Percentiles rank a stretch among this genome's conserved stretches.
These are phyloP conservation scores for Musa troglodytarum DNA, from an alignment of 176 grass and related monocot genomes.

Conservation along the genomic window DNA sequence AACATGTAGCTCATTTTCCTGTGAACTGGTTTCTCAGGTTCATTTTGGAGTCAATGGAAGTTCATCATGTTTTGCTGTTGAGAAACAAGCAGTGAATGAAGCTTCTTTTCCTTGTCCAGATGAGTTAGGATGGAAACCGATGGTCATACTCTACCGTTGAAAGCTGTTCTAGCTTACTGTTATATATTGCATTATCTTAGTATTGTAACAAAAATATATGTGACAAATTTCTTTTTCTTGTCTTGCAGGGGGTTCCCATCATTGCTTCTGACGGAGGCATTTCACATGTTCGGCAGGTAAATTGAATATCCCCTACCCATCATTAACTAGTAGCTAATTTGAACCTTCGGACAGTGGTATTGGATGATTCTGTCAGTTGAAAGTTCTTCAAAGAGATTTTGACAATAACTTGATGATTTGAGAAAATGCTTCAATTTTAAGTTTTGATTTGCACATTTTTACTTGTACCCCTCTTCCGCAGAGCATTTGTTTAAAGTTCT, in stretches of 20 bases:
- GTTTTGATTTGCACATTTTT: too few species aligned
- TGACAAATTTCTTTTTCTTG: background rate
- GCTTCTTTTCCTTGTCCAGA: conserved; percentile 84
- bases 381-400: too few species aligned
- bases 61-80: conserved; percentile 62
- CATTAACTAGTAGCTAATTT: too few species aligned
- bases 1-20: background rate
- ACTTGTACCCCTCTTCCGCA: too few species aligned
- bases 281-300: conserved; percentile 58
- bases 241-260: conserved; percentile 58
- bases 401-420: too few species aligned
- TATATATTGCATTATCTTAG: background rate
- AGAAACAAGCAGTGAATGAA: conserved; percentile 89
- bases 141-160: conserved; percentile 35
- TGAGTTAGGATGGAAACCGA: conserved; percentile 97
- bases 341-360: too few species aligned
- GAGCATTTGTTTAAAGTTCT: too few species aligned
- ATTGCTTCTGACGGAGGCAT: conserved; percentile 75
- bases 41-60: conserved; percentile 90
- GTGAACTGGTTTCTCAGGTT: conserved; percentile 29
- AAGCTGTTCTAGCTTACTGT: background rate
- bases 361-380: too few species aligned
- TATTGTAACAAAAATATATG: background rate
- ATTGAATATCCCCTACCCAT: too few species aligned
- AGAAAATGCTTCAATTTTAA: too few species aligned